Evolutionary conservation across 2,329 filamentous ascomycete genomes (phyloP).

Genomic region (Delphinella strobiligena): DNA sequence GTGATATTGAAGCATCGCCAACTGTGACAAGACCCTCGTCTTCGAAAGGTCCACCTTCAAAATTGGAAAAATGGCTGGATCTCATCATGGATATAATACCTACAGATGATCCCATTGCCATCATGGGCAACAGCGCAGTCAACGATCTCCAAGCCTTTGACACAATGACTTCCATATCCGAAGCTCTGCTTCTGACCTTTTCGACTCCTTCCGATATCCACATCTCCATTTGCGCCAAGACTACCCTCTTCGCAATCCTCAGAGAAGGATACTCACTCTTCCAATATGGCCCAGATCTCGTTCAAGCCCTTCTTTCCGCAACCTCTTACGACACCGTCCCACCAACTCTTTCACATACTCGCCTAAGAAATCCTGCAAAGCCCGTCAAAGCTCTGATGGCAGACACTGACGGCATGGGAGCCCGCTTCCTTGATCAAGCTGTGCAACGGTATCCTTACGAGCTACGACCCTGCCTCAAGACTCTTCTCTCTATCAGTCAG

Average conservation of each 20-base stretch:
- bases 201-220: conserved; percentile 37
- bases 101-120: conserved; percentile 35
- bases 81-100: conserved; percentile 26
- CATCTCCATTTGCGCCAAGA: conserved; percentile 51
- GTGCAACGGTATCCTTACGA: conserved; percentile 77
- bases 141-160: conserved; percentile 37
- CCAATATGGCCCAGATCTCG: conserved; percentile 60
- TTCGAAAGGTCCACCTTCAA: neutral
- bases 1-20: conserved; percentile 9
- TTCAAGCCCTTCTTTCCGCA: conserved; percentile 54
- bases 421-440: conserved; percentile 50
- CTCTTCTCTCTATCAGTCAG: conserved; percentile 53
- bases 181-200: conserved; percentile 34
- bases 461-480: conserved; percentile 61
- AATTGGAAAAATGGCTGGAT: conserved; percentile 21
- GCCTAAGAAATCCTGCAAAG: conserved; percentile 5
- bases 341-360: conserved; percentile 4
- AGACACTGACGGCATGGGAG: conserved; percentile 6
- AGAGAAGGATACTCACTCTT: conserved; percentile 54
- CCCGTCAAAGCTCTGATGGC: conserved; percentile 8
- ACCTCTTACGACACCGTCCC: conserved; percentile 27
- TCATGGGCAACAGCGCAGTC: conserved; percentile 36
- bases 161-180: conserved; percentile 32
- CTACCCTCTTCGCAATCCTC: conserved; percentile 57
- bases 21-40: neutral